phyloP scores from a whole-genome alignment of 495 filamentous ascomycete species.

The Penicillium malachiteum region DNA sequence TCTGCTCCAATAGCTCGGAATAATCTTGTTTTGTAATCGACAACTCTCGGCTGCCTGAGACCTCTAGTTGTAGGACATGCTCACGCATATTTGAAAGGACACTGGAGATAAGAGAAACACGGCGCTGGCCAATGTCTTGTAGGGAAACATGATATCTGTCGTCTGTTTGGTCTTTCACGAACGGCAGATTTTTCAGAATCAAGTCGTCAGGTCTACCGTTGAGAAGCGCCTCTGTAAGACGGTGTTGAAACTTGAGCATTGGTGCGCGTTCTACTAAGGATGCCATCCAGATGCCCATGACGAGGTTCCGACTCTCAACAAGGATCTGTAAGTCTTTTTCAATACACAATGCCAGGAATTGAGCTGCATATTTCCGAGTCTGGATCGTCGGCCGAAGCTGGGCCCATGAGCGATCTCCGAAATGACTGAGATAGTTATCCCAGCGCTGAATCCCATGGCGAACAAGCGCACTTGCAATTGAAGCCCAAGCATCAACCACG shows the following conservation, averaged over 20 bases:
- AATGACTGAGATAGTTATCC: constrained; percentile 57
- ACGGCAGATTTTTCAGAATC: constrained; percentile 62
- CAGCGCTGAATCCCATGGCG: constrained; percentile 46
- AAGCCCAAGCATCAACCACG: constrained; percentile 59
- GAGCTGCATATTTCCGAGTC: constrained; percentile 60
- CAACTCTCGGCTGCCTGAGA: constrained; percentile 24
- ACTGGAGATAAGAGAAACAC: constrained; percentile 59
- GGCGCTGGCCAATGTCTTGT: constrained; percentile 55
- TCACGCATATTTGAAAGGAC: constrained; percentile 66
- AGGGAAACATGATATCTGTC: constrained; percentile 50
- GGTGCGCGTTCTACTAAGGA: constrained; percentile 65
- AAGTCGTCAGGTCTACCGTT: constrained; percentile 48
- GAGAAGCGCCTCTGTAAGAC: constrained; percentile 56
- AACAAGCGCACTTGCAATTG: constrained; percentile 53
- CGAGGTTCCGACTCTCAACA: constrained; percentile 45
- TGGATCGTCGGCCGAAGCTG: constrained; percentile 62
- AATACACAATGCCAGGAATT: constrained; percentile 60
- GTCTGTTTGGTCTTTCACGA: constrained; percentile 41
- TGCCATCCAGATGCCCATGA: constrained; percentile 58
- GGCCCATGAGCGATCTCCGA: constrained; percentile 59
- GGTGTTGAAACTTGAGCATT: constrained; percentile 65
- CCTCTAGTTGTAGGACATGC: constrained; percentile 41
- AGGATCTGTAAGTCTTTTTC: constrained; percentile 43
- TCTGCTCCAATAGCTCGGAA: constrained; percentile 48
- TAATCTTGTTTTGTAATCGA: constrained; percentile 51